Conservation (phyloP, 768 basidiomycete genomes). For the Naematelia encephala region DNA sequence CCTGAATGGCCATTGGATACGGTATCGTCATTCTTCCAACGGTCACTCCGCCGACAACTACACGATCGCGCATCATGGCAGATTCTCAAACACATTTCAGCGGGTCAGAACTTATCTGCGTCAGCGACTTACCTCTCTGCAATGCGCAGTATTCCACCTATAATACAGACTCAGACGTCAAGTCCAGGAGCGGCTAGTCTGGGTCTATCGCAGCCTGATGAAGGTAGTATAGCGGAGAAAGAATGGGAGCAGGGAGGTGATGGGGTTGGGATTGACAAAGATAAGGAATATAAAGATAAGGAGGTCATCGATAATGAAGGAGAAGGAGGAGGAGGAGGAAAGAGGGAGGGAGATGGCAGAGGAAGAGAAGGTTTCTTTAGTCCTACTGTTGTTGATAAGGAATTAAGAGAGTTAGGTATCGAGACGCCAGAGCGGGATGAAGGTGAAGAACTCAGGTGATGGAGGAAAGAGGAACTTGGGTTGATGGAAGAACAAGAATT, state of each 20-base stretch:
- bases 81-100: conserved; percentile 70
- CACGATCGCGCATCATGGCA: conserved; percentile 56
- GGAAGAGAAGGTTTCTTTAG: conserved; percentile 22
- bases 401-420: conserved; percentile 11
- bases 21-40: conserved; percentile 71
- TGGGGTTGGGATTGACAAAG: conserved; percentile 14
- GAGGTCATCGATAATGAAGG: too few relatives aligned
- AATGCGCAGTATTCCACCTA: conserved; percentile 29
- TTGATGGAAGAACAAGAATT: too few relatives aligned
- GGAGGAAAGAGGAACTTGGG: background rate
- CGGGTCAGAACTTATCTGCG: conserved; percentile 66
- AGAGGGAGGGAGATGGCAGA: conserved; percentile 1
- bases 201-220: conserved; percentile 30
- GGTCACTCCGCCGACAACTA: conserved; percentile 71
- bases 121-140: conserved; percentile 36
- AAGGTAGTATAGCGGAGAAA: conserved; percentile 48
- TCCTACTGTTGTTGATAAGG: conserved; percentile 16
- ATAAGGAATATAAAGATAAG: background rate
- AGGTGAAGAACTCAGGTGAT: background rate
- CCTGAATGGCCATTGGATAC: conserved; percentile 69
- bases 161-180: conserved; percentile 6
- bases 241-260: conserved; percentile 24
- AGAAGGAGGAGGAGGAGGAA: conserved; percentile 6
- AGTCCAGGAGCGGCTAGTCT: background rate
- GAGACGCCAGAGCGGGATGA: background rate